Conservation (phyloP, 768 basidiomycete genomes). For the Phanerochaete carnosa region DNA sequence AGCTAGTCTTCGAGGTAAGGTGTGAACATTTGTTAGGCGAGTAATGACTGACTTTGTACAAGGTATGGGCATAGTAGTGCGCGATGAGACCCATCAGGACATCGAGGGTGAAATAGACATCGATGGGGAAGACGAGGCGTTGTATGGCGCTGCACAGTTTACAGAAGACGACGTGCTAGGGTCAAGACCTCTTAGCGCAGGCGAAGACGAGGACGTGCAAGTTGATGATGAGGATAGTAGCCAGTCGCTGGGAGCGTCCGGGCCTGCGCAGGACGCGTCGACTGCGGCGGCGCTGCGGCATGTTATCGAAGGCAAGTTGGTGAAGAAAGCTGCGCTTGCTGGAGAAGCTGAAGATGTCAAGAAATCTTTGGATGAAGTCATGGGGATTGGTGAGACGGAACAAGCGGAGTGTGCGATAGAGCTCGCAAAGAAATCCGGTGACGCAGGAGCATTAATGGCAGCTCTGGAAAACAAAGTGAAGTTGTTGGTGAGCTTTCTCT, state of each 20-base stretch:
- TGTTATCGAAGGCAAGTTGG: constrained; percentile 48
- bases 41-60: background rate
- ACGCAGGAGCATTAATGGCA: constrained; percentile 43
- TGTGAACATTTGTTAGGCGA: too few relatives aligned
- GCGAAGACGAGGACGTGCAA: constrained; percentile 8
- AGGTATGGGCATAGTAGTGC: constrained; percentile 75
- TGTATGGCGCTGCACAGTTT: constrained; percentile 73
- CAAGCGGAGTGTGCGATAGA: constrained; percentile 37
- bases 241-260: constrained; percentile 2
- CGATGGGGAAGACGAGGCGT: constrained; percentile 68
- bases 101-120: constrained; percentile 80
- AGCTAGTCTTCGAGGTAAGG: constrained; percentile 22
- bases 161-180: constrained; percentile 67
- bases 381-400: constrained; percentile 34
- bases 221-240: constrained; percentile 39
- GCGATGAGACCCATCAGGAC: constrained; percentile 53
- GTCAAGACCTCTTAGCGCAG: constrained; percentile 3
- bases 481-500: constrained; percentile 42
- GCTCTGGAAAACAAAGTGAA: constrained; percentile 64
- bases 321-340: constrained; percentile 22
- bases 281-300: constrained; percentile 42
- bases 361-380: constrained; percentile 36
- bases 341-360: constrained; percentile 23
- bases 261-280: background rate
- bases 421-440: constrained; percentile 44